Base-by-base conservation (phyloP, 345 rosid species). In the Camelina neglecta region DNA sequence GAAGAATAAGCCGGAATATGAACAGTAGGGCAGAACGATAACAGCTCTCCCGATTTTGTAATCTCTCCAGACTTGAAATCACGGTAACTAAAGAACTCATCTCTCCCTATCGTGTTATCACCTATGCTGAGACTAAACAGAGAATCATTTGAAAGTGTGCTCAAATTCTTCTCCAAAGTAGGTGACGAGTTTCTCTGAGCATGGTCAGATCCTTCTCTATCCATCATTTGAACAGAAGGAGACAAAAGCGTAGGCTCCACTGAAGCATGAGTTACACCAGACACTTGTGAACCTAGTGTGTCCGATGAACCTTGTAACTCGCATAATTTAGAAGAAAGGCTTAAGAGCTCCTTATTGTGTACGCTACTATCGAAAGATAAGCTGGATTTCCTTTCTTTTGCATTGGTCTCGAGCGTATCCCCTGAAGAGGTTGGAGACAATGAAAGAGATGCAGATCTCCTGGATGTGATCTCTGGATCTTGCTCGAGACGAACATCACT, bases 191-290 rank as follows among this genome's bases (percentile, higher is more conserved):
- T 62, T 57, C 75, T 74, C 6, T 21, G 57, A 18, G 68, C 41
- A 12, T 24, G 53, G 5, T 69, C 72, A 36, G 75, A 68, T 48
- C 67, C 87, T 18, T 87, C 78, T 54, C 92, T 81, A 20, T 86
- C 89, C 98, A 94, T 94, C 48, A 83, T 77, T 84, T 94, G 98
- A 64, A 82, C 11, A 2, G 77, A 86, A 13, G 88, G 81, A 0
- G 86, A 76, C 12, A 67, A 31, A 45, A 47, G 58, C 44, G 6
- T 3, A 36, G 48, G 78, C 15, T 31, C 69, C 12, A 18, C 13
- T 9, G 87, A 82, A 69, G 80, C 89, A 18, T 60, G 57, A 2
- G 80, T 72, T 44, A 61, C 60, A 74, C 83, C 88, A 47, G 91
- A 75, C 75, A 78, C 73, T 51, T 81, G 84, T 63, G 82, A 79